Evolutionary conservation across 2,329 filamentous ascomycete genomes (phyloP), one percentile per base, ranked within the genome.

Genomic region (Colletotrichum higginsianum): DNA sequence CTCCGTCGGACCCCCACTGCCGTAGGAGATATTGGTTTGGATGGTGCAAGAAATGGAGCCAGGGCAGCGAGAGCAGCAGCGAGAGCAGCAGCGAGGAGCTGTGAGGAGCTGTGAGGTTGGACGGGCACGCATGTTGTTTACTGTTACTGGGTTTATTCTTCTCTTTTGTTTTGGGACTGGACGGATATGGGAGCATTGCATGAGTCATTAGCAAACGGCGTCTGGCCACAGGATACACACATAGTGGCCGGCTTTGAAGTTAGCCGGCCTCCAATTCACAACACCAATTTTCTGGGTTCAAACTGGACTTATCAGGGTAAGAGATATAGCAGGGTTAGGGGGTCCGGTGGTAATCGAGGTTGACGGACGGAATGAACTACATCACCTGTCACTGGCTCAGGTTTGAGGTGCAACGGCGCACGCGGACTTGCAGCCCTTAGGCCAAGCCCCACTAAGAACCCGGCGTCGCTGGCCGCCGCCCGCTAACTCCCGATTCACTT

Each of bases 21-120:
- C 71, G 79, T 9, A 76, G 73, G 16, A 79, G 82, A 60, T 82
- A 76, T 71, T 86, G 84, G 84, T 72, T 86, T 26, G 84, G 84
- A 2, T 67, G 79, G 38, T 86, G 85, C 71, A 82, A 81, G 62
- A 79, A 83, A 46, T 82, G 82, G 81, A 77, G 77, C 16, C 26
- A 42, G 21, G 64, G 26, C 3, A 16, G 47, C 6, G 62, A 52
- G n/a, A 50, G 18, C 21, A 44, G 26, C 3, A 16, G 47, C 6
- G 62, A 52, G n/a, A 50, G 18, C 21, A 44, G 66, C 42, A 69
- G 12, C 9, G 73, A 74, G 26, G 73, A 74, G 11, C 68, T 74
- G 38, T 74, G 53, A 72, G n/a, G 73, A 74, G 11, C 68, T 74
- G 38, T 74, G 53, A 72, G n/a, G n/a, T 35, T 53, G 40, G 26